phyloP scores from a whole-genome alignment of 345 rosid genomes.

The Citrus medica region DNA sequence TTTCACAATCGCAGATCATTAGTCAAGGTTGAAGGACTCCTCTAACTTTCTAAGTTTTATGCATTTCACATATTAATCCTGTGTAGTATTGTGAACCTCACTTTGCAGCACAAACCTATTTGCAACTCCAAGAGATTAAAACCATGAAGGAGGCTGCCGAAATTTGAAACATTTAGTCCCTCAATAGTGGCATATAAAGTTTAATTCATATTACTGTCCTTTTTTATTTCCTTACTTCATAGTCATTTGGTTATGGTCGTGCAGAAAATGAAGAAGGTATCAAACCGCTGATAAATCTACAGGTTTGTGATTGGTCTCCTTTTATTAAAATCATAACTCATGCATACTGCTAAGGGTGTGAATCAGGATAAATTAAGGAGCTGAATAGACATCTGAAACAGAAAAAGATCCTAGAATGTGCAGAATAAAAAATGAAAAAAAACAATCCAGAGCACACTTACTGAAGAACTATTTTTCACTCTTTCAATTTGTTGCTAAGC shows the following conservation, averaged over 20 bases:
- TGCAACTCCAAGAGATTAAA: not conserved
- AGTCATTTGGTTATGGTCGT: not conserved
- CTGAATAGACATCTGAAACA: not conserved
- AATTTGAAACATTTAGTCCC: not conserved
- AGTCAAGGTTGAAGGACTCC: no score
- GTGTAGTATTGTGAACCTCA: no score
- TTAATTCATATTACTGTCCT: not conserved
- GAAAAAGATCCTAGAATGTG: not conserved
- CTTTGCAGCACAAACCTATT: no score
- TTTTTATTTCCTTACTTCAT: not conserved
- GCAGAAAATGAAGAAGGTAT: slow-evolving; percentile 61
- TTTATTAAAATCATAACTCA: not conserved
- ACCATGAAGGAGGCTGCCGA: not conserved
- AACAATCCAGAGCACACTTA: not conserved
- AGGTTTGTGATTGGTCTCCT: slow-evolving; percentile 33
- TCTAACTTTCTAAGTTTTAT: no score
- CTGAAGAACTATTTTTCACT: not conserved
- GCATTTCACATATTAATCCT: no score
- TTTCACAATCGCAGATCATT: no score
- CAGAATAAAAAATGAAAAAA: not conserved
- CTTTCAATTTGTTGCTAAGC: no score
- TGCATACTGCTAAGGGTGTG: not conserved
- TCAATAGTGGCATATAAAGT: not conserved
- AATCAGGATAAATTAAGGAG: not conserved
- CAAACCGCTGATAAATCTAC: slow-evolving; percentile 45